phyloP scores from a whole-genome alignment of 2,329 filamentous ascomycete genomes.

The Colletotrichum liriopes region DNA sequence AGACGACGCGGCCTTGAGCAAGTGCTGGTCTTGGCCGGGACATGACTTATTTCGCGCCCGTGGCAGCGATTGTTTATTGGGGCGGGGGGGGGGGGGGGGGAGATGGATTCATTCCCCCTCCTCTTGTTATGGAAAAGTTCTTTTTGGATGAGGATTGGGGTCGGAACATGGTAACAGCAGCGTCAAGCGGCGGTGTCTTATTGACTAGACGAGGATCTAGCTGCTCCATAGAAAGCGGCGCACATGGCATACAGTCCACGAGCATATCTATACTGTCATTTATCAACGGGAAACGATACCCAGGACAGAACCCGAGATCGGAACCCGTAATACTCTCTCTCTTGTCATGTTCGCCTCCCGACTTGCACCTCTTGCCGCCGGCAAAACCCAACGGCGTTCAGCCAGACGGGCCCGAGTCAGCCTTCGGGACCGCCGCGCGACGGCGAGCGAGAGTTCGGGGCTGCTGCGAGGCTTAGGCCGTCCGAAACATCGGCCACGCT shows the following conservation, averaged over 20 bases:
- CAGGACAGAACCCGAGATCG: background rate
- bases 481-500: constrained; percentile 1
- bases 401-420: background rate
- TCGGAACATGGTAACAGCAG: background rate
- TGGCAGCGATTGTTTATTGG: background rate
- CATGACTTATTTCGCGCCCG: background rate
- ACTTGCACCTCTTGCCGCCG: background rate
- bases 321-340: background rate
- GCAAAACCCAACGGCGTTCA: background rate
- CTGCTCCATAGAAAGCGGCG: background rate
- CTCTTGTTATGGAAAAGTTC: background rate
- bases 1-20: constrained; percentile 31
- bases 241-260: too few species aligned
- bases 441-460: background rate
- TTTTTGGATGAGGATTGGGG: background rate
- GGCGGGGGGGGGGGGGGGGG: background rate
- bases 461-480: background rate
- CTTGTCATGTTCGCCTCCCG: background rate
- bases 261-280: background rate
- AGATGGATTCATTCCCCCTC: background rate
- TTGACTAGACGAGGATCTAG: background rate
- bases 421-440: background rate
- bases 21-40: constrained; percentile 37
- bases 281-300: background rate
- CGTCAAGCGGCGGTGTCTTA: background rate